Base-by-base conservation (phyloP, 768 basidiomycete species). In the Gloeophyllum trabeum region DNA sequence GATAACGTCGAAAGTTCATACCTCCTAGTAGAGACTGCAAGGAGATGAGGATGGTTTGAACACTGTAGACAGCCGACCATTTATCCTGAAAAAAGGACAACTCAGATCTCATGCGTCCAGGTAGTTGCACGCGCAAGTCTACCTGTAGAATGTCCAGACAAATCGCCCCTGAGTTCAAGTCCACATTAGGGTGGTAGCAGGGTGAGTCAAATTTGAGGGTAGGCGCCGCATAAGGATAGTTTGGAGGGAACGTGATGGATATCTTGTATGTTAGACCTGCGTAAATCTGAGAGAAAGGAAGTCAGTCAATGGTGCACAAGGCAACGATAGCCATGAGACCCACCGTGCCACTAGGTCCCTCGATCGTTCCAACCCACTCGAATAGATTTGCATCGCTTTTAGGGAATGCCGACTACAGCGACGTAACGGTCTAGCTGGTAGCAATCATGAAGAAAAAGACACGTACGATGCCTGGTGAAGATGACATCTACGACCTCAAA, bases 41-140 rank as follows among this genome's bases (percentile, higher is more conserved):
- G 10, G 90, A 92, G 6, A 93, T 64, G 16, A 94, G 71, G 32
- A 94, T 84, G 0, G 88, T 91, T 49, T 90, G 86, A 25, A 92
- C 90, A 45, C 85, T 88, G 59, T 93, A 90, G 1, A 92, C 83
- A 5, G 91, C 89, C 3, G 86, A 88, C 91, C 90, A 93, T 55
- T 91, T 87, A 61, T 91, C 88, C 84, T 89, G 47, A 6, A 13
- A 13, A 5, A 18, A 32, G n/a, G 38, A 39, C 25, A 26, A 45
- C 18, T 32, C 14, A 39, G 22, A 20, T 19, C 26, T 28, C 24
- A 3, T 26, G 6, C 39, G 23, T 36, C 34, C 13, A 25, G 19
- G 7, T 47, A 35, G 14, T 19, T 28, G 40, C 12, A 35, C 6
- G 47, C 49, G n/a, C 19, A 38, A 7, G 7, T 38, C 13, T 44